These are phyloP conservation scores for Tricladium varicosporioides DNA, from an alignment of 2,329 filamentous ascomycete genomes.

Conservation along the genomic window DNA sequence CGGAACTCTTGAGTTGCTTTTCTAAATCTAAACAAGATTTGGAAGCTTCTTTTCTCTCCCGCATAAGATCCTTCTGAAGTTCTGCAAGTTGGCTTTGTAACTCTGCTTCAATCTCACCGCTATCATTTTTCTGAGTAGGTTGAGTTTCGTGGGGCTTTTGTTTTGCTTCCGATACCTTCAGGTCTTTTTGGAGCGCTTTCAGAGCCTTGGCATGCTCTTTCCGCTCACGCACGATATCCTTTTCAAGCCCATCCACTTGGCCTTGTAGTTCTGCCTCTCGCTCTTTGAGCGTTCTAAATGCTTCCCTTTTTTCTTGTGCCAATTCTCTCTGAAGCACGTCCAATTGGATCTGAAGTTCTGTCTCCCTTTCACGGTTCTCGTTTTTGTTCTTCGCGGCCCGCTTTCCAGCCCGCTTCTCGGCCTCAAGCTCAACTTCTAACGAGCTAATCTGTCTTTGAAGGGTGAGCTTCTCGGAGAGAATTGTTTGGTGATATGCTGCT, in stretches of 20 bases:
- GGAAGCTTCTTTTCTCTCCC: conserved; percentile 31
- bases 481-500: conserved; percentile 58
- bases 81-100: conserved; percentile 41
- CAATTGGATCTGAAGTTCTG: conserved; percentile 39
- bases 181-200: conserved; percentile 37
- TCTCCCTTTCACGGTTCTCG: conserved; percentile 41
- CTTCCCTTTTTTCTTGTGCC: conserved; percentile 40
- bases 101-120: conserved; percentile 21
- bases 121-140: conserved; percentile 47
- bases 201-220: conserved; percentile 40
- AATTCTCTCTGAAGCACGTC: conserved; percentile 37
- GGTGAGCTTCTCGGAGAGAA: conserved; percentile 75
- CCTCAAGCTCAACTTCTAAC: conserved; percentile 78
- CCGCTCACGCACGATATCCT: conserved; percentile 38
- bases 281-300: conserved; percentile 38
- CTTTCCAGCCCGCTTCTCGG: conserved; percentile 70
- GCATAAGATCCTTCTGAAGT: conserved; percentile 36
- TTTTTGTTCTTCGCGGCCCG: conserved; percentile 46
- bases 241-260: conserved; percentile 26
- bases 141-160: conserved; percentile 66
- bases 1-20: conserved; percentile 15
- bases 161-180: conserved; percentile 59
- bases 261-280: conserved; percentile 23
- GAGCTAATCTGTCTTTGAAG: conserved; percentile 76
- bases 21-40: conserved; percentile 24